phyloP scores from a whole-genome alignment of 2,329 filamentous ascomycete species.

The Sporothrix mexicana region DNA sequence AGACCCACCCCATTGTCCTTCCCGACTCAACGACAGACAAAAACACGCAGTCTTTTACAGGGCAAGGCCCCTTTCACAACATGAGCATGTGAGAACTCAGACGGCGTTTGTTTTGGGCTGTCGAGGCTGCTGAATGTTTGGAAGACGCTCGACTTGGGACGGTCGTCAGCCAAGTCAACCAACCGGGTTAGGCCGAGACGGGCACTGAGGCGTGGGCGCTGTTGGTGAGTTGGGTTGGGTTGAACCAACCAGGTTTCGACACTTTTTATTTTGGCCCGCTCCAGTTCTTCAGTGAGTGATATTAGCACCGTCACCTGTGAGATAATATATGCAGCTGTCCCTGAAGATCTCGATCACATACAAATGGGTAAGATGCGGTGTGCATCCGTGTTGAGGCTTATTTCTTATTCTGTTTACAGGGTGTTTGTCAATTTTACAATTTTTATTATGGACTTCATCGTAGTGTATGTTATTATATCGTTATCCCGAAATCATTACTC shows the following conservation, averaged over 20 bases:
- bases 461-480: neutral
- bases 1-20: slow-evolving; percentile 17
- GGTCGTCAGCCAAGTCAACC: neutral
- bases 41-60: neutral
- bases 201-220: neutral
- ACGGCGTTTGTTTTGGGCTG: too few species aligned
- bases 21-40: slow-evolving; percentile 3
- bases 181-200: neutral
- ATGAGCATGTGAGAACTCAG: too few species aligned
- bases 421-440: slow-evolving; percentile 7
- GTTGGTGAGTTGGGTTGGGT: too few species aligned
- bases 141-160: neutral
- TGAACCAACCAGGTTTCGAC: neutral
- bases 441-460: neutral
- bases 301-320: neutral
- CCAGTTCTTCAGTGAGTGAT: neutral
- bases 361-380: neutral
- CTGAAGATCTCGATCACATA: slow-evolving; percentile 4
- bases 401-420: neutral
- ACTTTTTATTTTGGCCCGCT: neutral
- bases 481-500: neutral
- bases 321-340: neutral
- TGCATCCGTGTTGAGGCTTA: neutral
- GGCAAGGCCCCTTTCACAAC: neutral
- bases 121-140: neutral